Conservation (phyloP, 495 filamentous ascomycete species). For the Amphirosellinia nigrospora region DNA sequence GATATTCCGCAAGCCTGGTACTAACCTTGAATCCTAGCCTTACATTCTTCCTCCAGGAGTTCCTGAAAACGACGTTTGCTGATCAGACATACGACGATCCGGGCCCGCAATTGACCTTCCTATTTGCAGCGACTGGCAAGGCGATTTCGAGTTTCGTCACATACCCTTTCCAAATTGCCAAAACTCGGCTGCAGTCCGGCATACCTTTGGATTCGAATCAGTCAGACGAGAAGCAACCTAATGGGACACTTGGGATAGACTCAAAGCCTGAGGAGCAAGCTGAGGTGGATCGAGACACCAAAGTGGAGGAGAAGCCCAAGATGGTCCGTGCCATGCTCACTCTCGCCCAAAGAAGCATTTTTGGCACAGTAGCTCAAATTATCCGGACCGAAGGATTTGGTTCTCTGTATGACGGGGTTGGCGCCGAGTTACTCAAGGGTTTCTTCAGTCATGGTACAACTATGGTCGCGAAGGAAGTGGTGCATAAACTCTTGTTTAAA, state of each 20-base stretch:
- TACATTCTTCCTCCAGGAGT: constrained; percentile 82
- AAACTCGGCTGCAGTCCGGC: constrained; percentile 68
- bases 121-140: constrained; percentile 84
- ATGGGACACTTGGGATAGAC: not conserved
- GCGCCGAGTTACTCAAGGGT: constrained; percentile 78
- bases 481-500: constrained; percentile 76
- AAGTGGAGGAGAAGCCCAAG: constrained; percentile 27
- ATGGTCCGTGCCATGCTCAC: constrained; percentile 29
- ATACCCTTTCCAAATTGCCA: constrained; percentile 86
- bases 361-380: constrained; percentile 67
- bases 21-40: constrained; percentile 86
- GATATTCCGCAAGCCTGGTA: constrained; percentile 81
- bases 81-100: constrained; percentile 59
- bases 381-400: constrained; percentile 68
- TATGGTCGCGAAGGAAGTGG: constrained; percentile 85
- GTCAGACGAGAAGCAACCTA: constrained; percentile 22
- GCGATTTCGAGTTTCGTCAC: constrained; percentile 78
- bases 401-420: constrained; percentile 78
- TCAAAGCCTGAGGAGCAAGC: constrained; percentile 18
- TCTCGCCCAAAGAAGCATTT: constrained; percentile 57
- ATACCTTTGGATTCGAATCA: constrained; percentile 43
- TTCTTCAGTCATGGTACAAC: constrained; percentile 88
- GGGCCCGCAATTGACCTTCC: constrained; percentile 53
- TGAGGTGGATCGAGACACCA: constrained; percentile 25
- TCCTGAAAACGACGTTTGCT: constrained; percentile 63